phyloP scores from a whole-genome alignment of 2,329 filamentous ascomycete genomes.

The Penicillium nordicum region DNA sequence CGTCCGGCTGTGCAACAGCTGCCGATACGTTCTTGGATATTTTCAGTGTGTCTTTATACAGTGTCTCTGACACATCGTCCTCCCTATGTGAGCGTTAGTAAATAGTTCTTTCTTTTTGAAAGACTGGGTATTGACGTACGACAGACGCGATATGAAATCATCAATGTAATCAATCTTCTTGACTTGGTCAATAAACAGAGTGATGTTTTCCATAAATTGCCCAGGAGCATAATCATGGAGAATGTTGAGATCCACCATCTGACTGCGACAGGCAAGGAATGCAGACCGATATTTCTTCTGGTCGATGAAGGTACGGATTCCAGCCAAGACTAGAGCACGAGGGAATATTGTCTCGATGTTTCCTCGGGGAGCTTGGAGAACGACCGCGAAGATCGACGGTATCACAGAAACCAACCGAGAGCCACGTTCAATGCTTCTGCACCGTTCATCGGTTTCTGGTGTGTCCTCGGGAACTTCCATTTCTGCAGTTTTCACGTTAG shows the following conservation, averaged over 20 bases:
- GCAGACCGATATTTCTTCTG: conserved; percentile 76
- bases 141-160: conserved; percentile 81
- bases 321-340: conserved; percentile 84
- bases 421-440: conserved; percentile 85
- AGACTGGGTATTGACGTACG: conserved; percentile 49
- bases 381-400: conserved; percentile 78
- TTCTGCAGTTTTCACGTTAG: conserved; percentile 48
- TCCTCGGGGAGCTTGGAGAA: conserved; percentile 92
- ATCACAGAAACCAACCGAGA: conserved; percentile 83
- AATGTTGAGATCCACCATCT: conserved; percentile 97
- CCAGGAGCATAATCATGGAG: conserved; percentile 87
- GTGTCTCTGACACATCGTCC: conserved; percentile 88
- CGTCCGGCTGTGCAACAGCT: conserved; percentile 25
- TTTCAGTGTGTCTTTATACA: conserved; percentile 83
- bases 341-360: conserved; percentile 96
- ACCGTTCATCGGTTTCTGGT: conserved; percentile 87
- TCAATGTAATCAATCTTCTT: conserved; percentile 80
- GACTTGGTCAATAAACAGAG: conserved; percentile 78
- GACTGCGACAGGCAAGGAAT: conserved; percentile 82
- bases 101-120: conserved; percentile 4
- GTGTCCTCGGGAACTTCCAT: conserved; percentile 83
- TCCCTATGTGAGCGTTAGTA: conserved; percentile 50
- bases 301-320: conserved; percentile 78
- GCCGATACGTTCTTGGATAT: conserved; percentile 31
- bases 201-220: conserved; percentile 75